phyloP scores from a whole-genome alignment of 306 rosid genomes.

The Myrica gale region DNA sequence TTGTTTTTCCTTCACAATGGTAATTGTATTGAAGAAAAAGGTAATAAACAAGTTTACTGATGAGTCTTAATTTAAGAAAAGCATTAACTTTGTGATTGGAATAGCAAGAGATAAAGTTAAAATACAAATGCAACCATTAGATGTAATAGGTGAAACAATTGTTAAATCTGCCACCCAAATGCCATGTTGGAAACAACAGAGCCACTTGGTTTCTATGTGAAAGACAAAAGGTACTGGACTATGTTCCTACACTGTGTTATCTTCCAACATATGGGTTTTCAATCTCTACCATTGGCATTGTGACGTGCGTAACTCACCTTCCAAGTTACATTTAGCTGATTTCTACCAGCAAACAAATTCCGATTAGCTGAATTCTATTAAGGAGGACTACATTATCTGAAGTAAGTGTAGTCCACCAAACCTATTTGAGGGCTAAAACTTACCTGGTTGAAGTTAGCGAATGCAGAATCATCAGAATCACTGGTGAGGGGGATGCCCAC shows the following conservation, averaged over 20 bases:
- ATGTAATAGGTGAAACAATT: background rate
- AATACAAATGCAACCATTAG: background rate
- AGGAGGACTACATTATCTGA: background rate
- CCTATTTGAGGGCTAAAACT: background rate
- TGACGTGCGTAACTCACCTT: background rate
- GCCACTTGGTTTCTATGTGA: background rate
- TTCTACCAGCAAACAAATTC: background rate
- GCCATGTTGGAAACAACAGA: background rate
- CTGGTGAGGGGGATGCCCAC: constrained; percentile 40
- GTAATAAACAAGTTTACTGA: background rate
- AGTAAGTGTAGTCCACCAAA: background rate
- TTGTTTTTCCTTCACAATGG: background rate
- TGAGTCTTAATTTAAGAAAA: background rate
- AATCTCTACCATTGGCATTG: background rate
- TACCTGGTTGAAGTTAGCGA: constrained; percentile 78
- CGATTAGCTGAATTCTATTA: background rate
- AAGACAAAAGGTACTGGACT: background rate
- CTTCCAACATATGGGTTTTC: background rate
- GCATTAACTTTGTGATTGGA: background rate
- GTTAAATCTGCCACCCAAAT: background rate
- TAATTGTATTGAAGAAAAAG: background rate
- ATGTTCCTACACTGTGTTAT: background rate
- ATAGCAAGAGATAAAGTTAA: background rate
- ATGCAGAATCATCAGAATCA: constrained; percentile 59
- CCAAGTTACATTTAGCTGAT: background rate